phyloP scores from a whole-genome alignment of 2,329 filamentous ascomycete species.

The Chaetomiaceae sp. region DNA sequence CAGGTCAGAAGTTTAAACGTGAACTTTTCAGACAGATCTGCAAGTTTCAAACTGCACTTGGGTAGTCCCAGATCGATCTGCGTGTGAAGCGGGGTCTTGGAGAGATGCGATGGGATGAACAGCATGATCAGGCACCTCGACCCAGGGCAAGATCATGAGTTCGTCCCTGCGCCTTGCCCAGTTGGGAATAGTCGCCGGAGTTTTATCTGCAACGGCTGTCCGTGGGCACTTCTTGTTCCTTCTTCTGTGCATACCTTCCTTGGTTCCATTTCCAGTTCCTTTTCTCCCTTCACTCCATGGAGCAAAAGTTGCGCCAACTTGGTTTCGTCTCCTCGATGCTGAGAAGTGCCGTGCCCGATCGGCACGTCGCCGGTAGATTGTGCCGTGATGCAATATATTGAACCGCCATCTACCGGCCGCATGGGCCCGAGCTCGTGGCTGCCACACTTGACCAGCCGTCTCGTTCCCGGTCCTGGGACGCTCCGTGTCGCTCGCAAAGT shows the following conservation, averaged over 20 bases:
- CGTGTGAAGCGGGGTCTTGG: background rate
- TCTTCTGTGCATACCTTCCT: no score
- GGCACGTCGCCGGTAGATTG: background rate
- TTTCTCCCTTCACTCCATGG: no score
- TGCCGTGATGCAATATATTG: background rate
- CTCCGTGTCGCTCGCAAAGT: background rate
- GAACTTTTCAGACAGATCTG: background rate
- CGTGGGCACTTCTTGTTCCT: no score
- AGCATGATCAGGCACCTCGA: background rate
- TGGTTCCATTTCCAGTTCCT: background rate
- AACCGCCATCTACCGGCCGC: slow-evolving; percentile 9
- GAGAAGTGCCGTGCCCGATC: slow-evolving; percentile 3
- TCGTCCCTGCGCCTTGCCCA: background rate
- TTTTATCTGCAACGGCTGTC: slow-evolving; percentile 2
- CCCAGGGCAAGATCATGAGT: background rate
- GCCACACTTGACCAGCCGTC: background rate
- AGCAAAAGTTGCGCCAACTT: background rate
- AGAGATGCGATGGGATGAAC: background rate
- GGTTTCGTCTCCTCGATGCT: background rate
- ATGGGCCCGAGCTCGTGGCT: background rate
- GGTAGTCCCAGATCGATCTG: slow-evolving; percentile 1
- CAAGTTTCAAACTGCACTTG: background rate
- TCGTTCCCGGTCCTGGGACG: background rate
- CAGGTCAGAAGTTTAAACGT: slow-evolving; percentile 1
- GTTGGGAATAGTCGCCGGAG: background rate